Percentiles rank a stretch among this genome's conserved stretches.
Evolutionary conservation across 2,329 filamentous ascomycete species (phyloP).

Genomic region (Neobulgaria alba): DNA sequence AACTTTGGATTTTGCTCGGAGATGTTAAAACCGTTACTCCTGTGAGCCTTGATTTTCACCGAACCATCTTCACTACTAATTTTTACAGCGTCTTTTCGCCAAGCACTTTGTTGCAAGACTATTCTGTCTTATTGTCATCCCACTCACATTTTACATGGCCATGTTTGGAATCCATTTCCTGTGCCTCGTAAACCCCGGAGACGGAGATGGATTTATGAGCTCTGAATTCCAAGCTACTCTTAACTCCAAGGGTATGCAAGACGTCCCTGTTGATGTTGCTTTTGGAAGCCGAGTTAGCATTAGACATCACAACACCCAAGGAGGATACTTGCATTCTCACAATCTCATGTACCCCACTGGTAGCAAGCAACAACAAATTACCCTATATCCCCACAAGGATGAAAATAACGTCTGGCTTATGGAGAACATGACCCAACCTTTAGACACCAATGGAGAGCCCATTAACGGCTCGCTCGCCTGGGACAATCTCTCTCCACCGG

Average conservation of each 20-base stretch:
- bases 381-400: constrained; percentile 97
- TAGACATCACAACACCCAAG: constrained; percentile 94
- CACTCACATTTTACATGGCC: constrained; percentile 81
- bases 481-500: constrained; percentile 60
- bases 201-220: constrained; percentile 99
- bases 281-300: constrained; percentile 80
- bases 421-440: constrained; percentile 92
- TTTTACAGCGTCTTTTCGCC: constrained; percentile 61
- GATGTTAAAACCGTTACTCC: constrained; percentile 80
- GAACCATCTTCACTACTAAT: constrained; percentile 19
- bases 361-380: constrained; percentile 98
- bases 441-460: constrained; percentile 63
- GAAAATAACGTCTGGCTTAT: constrained; percentile 93
- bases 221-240: constrained; percentile 97
- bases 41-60: constrained; percentile 35
- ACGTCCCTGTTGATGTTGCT: constrained; percentile 84
- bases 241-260: constrained; percentile 93
- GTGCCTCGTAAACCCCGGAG: constrained; percentile 87
- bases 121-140: constrained; percentile 88
- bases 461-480: constrained; percentile 78
- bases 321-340: constrained; percentile 95
- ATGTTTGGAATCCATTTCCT: constrained; percentile 98
- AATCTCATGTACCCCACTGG: constrained; percentile 95
- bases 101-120: constrained; percentile 90
- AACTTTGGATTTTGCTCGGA: constrained; percentile 91